Conservation (phyloP, 108 stramenopile genomes). For the Cyclotella choctawhatcheeana region DNA sequence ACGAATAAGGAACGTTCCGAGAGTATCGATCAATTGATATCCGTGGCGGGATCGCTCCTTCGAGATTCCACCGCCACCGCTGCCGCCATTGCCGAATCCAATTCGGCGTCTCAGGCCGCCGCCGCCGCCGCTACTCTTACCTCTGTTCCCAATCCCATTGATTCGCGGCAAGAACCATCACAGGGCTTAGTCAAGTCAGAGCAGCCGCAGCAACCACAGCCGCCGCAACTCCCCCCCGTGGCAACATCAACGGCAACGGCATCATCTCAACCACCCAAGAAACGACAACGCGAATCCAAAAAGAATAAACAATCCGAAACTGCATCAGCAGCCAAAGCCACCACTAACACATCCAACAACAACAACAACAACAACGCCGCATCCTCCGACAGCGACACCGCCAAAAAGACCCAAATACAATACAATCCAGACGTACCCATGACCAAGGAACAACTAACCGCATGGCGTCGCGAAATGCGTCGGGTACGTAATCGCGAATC, state of each 20-base stretch:
- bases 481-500: slow-evolving; percentile 85
- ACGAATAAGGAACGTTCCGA: slow-evolving; percentile 20
- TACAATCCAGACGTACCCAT: slow-evolving; percentile 89
- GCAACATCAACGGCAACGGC: no score
- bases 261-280: background rate
- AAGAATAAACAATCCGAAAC: no score
- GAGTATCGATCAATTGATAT: slow-evolving; percentile 39
- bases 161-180: slow-evolving; percentile 24
- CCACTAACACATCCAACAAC: background rate
- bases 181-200: no score
- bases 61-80: slow-evolving; percentile 22
- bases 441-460: slow-evolving; percentile 85
- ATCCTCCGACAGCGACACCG: background rate
- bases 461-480: slow-evolving; percentile 84
- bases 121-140: slow-evolving; percentile 3
- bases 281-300: no score
- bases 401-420: slow-evolving; percentile 64
- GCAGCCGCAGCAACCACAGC: no score
- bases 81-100: slow-evolving; percentile 27
- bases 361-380: slow-evolving; percentile 3
- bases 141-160: slow-evolving; percentile 2
- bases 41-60: slow-evolving; percentile 43
- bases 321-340: slow-evolving; percentile 20
- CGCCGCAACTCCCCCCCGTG: no score
- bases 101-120: slow-evolving; percentile 10